phyloP scores from a whole-genome alignment of 2,329 filamentous ascomycete genomes.

The Colletotrichum gigasporum region DNA sequence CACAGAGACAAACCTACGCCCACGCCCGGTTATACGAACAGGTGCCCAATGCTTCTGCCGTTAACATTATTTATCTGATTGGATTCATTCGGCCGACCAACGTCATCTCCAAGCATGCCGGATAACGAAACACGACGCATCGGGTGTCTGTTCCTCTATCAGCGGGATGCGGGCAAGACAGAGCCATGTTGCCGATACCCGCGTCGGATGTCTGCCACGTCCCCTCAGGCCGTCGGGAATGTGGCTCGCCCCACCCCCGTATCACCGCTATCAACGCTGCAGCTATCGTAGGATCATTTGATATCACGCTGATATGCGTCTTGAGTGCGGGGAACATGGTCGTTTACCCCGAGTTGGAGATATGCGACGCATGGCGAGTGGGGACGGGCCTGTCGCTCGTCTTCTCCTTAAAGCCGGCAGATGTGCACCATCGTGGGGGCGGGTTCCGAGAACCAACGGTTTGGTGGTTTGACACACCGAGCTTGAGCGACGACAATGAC shows the following conservation, averaged over 20 bases:
- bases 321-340: conserved; percentile 17
- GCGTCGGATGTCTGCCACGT: conserved; percentile 16
- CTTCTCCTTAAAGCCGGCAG: neutral
- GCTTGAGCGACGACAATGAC: neutral
- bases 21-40: neutral
- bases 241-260: conserved; percentile 14
- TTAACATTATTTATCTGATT: conserved; percentile 2
- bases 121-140: neutral
- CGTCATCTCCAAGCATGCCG: neutral
- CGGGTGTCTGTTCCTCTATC: neutral
- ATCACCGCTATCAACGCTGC: conserved; percentile 15
- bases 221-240: conserved; percentile 16
- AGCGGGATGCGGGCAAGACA: neutral
- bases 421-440: neutral
- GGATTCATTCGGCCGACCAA: neutral
- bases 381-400: neutral
- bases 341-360: conserved; percentile 9
- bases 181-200: conserved; percentile 17
- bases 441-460: neutral
- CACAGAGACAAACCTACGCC: neutral
- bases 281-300: conserved; percentile 15
- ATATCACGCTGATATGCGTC: conserved; percentile 10
- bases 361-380: neutral
- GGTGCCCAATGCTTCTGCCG: neutral
- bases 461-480: neutral